A percentile compares a stretch with the other conserved stretches of the same genome.
phyloP scores from a whole-genome alignment of 768 basidiomycete genomes.

The Leccinum incarnatum region DNA sequence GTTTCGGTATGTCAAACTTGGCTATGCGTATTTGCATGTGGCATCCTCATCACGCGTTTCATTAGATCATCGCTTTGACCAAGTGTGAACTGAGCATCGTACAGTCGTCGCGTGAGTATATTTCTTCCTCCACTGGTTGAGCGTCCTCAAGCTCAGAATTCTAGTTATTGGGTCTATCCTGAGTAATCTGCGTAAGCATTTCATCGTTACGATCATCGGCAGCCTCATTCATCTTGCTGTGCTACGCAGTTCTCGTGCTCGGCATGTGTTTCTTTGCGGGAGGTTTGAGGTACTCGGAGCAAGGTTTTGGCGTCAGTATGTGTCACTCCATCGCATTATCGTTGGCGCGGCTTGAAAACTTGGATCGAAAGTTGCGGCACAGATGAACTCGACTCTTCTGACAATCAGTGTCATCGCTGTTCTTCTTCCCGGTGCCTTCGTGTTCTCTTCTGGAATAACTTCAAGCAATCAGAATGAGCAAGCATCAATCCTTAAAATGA shows the following conservation, averaged over 20 bases:
- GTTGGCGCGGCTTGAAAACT: not conserved
- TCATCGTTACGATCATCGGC: not conserved
- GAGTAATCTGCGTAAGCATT: constrained; percentile 60
- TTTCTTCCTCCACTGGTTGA: not conserved
- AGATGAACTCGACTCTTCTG: constrained; percentile 70
- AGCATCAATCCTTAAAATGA: constrained; percentile 61
- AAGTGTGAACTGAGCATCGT: constrained; percentile 82
- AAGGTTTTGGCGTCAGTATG: constrained; percentile 72
- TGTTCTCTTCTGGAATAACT: constrained; percentile 47
- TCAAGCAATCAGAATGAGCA: not conserved
- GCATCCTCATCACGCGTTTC: not conserved
- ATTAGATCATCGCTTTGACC: constrained; percentile 72
- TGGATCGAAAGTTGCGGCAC: constrained; percentile 56
- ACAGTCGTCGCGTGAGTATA: constrained; percentile 66
- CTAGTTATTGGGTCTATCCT: constrained; percentile 81
- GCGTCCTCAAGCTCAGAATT: not conserved
- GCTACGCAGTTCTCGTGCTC: constrained; percentile 65
- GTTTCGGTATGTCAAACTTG: constrained; percentile 51
- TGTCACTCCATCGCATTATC: constrained; percentile 1
- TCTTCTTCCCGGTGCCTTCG: constrained; percentile 75
- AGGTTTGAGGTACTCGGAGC: constrained; percentile 72
- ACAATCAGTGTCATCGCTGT: constrained; percentile 77
- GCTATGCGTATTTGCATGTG: not conserved
- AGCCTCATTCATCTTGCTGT: not conserved
- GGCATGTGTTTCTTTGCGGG: constrained; percentile 87